Conservation (phyloP, 495 filamentous ascomycete genomes). For the Cudoniella acicularis region DNA sequence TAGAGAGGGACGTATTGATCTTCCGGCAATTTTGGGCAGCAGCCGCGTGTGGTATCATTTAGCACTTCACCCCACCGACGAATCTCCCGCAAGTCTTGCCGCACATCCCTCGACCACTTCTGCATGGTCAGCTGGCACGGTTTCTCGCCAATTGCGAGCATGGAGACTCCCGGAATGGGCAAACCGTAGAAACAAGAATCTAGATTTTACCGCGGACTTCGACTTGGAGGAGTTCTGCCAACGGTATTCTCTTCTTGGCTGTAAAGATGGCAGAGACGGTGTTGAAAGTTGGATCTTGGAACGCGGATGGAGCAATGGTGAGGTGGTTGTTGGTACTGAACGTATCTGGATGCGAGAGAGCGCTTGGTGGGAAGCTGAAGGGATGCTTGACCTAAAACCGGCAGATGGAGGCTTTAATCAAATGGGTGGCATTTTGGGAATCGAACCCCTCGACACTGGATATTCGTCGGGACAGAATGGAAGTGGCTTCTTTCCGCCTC, state of each 20-base stretch:
- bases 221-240: conserved; percentile 86
- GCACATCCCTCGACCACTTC: conserved; percentile 56
- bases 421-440: conserved; percentile 42
- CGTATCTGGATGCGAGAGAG: conserved; percentile 93
- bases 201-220: conserved; percentile 98
- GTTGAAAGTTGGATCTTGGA: conserved; percentile 95
- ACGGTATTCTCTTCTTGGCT: conserved; percentile 80
- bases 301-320: conserved; percentile 96
- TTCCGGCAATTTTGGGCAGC: conserved; percentile 62
- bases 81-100: conserved; percentile 66
- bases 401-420: conserved; percentile 42
- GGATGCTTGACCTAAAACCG: conserved; percentile 89
- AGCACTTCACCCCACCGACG: conserved; percentile 86
- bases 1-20: conserved; percentile 69
- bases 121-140: conserved; percentile 85
- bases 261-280: conserved; percentile 84
- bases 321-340: conserved; percentile 84
- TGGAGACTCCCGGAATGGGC: conserved; percentile 97
- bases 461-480: conserved; percentile 56
- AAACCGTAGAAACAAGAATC: conserved; percentile 81
- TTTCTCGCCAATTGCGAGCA: conserved; percentile 85
- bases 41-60: conserved; percentile 96
- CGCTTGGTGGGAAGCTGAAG: conserved; percentile 97
- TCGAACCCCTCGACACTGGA: conserved; percentile 52
- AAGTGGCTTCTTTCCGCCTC: conserved; percentile 68